A percentile compares a stretch with the other conserved stretches of the same genome.
These are phyloP conservation scores for Phanerodontia chrysosporium DNA, from an alignment of 768 basidiomycete genomes.

Conservation along the genomic window DNA sequence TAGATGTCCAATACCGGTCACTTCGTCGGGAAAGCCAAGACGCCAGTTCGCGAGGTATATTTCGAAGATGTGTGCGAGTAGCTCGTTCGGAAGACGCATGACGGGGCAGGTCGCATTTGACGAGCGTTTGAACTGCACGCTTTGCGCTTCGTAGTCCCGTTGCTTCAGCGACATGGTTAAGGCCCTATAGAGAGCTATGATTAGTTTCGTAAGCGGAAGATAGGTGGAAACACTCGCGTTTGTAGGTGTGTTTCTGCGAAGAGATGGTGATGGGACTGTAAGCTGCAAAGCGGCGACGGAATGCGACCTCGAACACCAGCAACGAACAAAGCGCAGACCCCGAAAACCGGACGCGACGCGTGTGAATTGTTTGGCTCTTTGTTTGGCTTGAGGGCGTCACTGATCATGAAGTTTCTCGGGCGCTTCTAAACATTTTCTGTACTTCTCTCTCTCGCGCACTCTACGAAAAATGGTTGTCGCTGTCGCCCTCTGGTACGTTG, in stretches of 20 bases:
- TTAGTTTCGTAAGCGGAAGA: too few relatives aligned
- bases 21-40: not conserved
- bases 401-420: not conserved
- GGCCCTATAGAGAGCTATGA: too few relatives aligned
- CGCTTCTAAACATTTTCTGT: constrained; percentile 4
- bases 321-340: not conserved
- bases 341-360: not conserved
- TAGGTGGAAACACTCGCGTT: too few relatives aligned
- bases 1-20: not conserved
- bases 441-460: not conserved
- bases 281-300: not conserved
- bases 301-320: not conserved
- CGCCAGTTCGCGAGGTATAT: not conserved
- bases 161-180: too few relatives aligned
- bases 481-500: constrained; percentile 62
- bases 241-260: too few relatives aligned
- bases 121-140: too few relatives aligned
- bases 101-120: not conserved
- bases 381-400: not conserved
- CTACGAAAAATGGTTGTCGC: constrained; percentile 47
- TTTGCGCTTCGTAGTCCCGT: too few relatives aligned
- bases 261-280: too few relatives aligned
- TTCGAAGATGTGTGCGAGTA: not conserved
- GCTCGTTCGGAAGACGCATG: not conserved
- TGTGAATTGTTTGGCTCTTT: not conserved